Evolutionary conservation across 768 basidiomycete genomes (phyloP), one percentile per base, ranked within the genome.

Genomic region (Lactifluus hygrophoroides): DNA sequence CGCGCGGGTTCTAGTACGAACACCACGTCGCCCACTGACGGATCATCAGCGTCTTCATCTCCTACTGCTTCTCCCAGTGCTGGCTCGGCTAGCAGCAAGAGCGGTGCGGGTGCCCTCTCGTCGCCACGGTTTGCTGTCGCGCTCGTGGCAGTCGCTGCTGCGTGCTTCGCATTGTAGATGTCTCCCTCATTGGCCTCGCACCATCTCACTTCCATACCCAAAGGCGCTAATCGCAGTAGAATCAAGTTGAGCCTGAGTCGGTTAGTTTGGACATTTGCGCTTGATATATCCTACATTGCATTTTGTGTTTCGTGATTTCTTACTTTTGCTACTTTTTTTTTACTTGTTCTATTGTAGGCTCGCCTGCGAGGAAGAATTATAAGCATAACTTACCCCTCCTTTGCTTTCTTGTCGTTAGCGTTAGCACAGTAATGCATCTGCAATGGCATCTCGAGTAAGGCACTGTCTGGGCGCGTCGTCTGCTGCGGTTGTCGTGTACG

Each of bases 41-140:
- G 56, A 38, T 30, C 66, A 6, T 45, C 69, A 11, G 37, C 65
- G 5, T 9, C 68, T 14, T 34, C 64, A 13, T 30, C 53, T 14
- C 27, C 70, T 54, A 56, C 37, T 25, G 62, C 44, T 51, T 48
- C 30, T 42, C 71, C 28, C 60, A 69, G 43, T 49, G 4, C 73
- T 11, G 19, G 66, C 21, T 61, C 63, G 5, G 62, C 68, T 17
- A 48, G 56, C 13, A 47, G 64, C 21, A 80, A 4, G 16, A 56
- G 73, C 67, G 79, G 79, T 42, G 82, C 82, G 14, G 68, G 71
- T 56, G 71, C 77, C 4, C 62, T 78, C 32, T 69, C 76, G 11
- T 79, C 80, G 7, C 77, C 84, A 32, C 74, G 74, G 65, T 69
- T 76, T 27, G 67, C 79, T 47, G 74, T 85, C 54, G 79, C 74